These are phyloP conservation scores for Podaxis carcinomalis DNA, from an alignment of 768 basidiomycete species.

Conservation along the genomic window DNA sequence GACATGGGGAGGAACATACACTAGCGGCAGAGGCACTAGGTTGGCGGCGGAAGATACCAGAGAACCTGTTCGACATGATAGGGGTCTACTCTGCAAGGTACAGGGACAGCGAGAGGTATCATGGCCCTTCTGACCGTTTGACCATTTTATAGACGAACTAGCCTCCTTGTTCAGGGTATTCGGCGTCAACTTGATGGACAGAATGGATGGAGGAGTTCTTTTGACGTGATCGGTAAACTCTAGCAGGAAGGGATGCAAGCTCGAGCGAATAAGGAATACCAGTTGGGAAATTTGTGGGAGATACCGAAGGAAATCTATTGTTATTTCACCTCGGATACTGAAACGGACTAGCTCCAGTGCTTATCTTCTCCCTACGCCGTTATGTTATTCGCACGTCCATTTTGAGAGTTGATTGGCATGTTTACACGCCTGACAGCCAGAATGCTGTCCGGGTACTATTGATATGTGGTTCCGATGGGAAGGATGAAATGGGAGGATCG, in stretches of 20 bases:
- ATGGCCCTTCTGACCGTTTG: not conserved
- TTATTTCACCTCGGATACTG: not conserved
- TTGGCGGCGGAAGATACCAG: conserved; percentile 10
- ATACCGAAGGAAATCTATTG: not conserved
- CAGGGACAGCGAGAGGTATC: not conserved
- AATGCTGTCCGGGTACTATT: too few species aligned
- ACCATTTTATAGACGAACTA: not conserved
- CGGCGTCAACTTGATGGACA: not conserved
- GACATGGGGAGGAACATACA: not conserved
- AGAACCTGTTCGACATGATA: conserved; percentile 11
- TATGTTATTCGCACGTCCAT: too few species aligned
- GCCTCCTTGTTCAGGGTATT: not conserved
- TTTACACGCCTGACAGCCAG: too few species aligned
- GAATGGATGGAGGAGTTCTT: not conserved
- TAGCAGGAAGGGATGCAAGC: not conserved
- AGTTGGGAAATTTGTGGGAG: not conserved
- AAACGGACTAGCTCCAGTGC: too few species aligned
- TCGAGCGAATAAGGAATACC: not conserved
- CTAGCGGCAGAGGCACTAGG: conserved; percentile 5
- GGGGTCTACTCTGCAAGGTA: not conserved
- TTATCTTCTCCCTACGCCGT: too few species aligned
- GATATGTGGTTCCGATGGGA: too few species aligned
- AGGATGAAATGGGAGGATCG: too few species aligned
- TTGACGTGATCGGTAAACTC: not conserved
- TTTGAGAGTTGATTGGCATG: too few species aligned